Conservation (phyloP, 306 rosid genomes). For the Vigna angularis region DNA sequence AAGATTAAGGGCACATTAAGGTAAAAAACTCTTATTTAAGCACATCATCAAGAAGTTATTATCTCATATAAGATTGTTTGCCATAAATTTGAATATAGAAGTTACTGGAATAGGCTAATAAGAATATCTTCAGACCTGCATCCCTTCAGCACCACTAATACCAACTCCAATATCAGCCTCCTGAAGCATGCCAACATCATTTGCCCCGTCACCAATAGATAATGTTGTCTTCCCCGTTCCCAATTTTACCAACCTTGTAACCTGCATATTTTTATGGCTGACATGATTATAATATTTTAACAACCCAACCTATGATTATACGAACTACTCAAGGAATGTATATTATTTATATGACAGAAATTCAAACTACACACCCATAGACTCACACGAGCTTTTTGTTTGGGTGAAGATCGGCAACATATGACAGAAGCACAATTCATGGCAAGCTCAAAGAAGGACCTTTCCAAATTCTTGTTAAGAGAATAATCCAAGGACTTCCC, state of each 20-base stretch:
- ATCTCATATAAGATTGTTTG: background rate
- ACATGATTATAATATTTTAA: slow-evolving; percentile 40
- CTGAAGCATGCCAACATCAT: slow-evolving; percentile 96
- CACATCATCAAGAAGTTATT: background rate
- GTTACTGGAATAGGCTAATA: background rate
- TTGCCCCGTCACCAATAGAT: slow-evolving; percentile 90
- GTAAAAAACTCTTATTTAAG: background rate
- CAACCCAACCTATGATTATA: background rate
- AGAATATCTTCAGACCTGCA: slow-evolving; percentile 64
- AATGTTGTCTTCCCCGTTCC: slow-evolving; percentile 76
- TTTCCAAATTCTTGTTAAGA: slow-evolving; percentile 58
- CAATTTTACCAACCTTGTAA: slow-evolving; percentile 75
- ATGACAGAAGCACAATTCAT: slow-evolving; percentile 77
- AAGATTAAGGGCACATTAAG: background rate
- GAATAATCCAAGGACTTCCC: slow-evolving; percentile 88
- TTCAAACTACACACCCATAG: slow-evolving; percentile 21
- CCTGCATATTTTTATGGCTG: slow-evolving; percentile 55
- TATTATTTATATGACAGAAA: slow-evolving; percentile 17
- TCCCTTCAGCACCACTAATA: slow-evolving; percentile 91
- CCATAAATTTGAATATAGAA: background rate
- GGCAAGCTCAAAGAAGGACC: slow-evolving; percentile 75
- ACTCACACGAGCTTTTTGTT: slow-evolving; percentile 90
- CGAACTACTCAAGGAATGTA: slow-evolving; percentile 3
- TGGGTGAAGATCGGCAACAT: slow-evolving; percentile 90
- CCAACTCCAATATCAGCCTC: slow-evolving; percentile 97